phyloP scores from a whole-genome alignment of 768 basidiomycete species.

The Xerocomus spinulosus region DNA sequence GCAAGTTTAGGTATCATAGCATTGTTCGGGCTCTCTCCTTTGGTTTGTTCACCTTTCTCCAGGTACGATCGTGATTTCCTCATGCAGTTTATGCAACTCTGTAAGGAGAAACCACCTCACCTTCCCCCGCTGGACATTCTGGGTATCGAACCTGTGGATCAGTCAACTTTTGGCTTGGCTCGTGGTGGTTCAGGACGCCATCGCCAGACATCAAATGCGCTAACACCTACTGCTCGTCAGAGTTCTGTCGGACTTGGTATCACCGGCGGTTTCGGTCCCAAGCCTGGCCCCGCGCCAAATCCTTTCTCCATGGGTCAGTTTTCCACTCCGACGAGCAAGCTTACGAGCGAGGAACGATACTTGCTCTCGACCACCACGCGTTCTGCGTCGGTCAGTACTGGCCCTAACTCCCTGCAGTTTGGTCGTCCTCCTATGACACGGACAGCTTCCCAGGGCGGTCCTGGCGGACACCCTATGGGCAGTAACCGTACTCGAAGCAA shows the following conservation, averaged over 20 bases:
- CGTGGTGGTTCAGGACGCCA: slow-evolving; percentile 67
- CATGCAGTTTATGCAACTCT: slow-evolving; percentile 91
- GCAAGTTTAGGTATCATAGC: slow-evolving; percentile 75
- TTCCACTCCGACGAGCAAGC: slow-evolving; percentile 47
- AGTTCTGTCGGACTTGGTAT: slow-evolving; percentile 49
- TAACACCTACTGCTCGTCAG: slow-evolving; percentile 43
- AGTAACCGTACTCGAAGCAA: slow-evolving; percentile 70
- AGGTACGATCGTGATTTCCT: slow-evolving; percentile 98
- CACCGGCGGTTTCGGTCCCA: slow-evolving; percentile 22
- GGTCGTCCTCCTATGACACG: slow-evolving; percentile 64
- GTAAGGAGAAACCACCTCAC: slow-evolving; percentile 90
- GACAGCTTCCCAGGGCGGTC: slow-evolving; percentile 61
- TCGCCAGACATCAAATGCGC: slow-evolving; percentile 42
- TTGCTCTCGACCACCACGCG: slow-evolving; percentile 40
- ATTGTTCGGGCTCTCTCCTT: not conserved
- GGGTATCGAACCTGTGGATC: slow-evolving; percentile 78
- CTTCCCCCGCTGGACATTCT: slow-evolving; percentile 88
- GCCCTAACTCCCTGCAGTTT: slow-evolving; percentile 44
- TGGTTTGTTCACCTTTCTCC: slow-evolving; percentile 7
- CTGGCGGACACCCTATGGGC: slow-evolving; percentile 44
- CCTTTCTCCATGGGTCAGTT: slow-evolving; percentile 69
- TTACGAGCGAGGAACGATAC: slow-evolving; percentile 70
- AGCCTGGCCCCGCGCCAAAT: slow-evolving; percentile 25
- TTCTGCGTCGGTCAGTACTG: slow-evolving; percentile 53
- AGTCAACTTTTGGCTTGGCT: slow-evolving; percentile 44